Evolutionary conservation across 495 filamentous ascomycete genomes (phyloP).

Genomic region (Penicillium egyptiacum): DNA sequence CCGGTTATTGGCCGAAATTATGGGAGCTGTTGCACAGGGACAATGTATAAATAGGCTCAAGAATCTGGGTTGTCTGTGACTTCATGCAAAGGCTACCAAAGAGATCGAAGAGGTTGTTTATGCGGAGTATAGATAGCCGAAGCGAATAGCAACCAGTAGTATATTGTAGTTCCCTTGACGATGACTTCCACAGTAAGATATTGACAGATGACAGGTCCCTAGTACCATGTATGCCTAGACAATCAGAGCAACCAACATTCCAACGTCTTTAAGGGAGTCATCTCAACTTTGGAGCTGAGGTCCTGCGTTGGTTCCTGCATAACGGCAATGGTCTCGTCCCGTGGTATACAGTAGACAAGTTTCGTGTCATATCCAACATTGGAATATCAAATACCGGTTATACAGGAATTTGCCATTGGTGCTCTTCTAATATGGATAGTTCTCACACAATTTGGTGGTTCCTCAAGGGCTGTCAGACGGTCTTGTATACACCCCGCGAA

Average conservation of each 20-base stretch:
- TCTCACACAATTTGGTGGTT: too few relatives aligned
- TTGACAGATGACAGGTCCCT: too few relatives aligned
- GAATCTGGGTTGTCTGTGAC: not conserved
- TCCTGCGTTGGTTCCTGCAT: not conserved
- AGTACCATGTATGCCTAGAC: not conserved
- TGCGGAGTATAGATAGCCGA: not conserved
- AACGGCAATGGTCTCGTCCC: not conserved
- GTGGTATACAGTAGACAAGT: not conserved
- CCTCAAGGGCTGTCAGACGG: too few relatives aligned
- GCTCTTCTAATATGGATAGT: not conserved
- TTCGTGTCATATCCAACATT: not conserved
- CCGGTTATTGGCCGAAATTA: not conserved
- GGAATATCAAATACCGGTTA: not conserved
- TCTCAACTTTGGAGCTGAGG: not conserved
- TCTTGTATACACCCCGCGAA: not conserved
- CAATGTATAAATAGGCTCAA: not conserved
- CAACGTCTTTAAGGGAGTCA: not conserved
- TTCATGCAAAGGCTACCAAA: not conserved
- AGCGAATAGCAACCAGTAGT: not conserved
- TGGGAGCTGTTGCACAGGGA: not conserved
- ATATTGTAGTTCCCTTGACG: not conserved
- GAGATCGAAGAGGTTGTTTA: not conserved
- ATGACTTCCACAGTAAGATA: not conserved
- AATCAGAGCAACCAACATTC: not conserved
- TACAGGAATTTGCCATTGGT: not conserved